Evolutionary conservation across 257 asterid genomes (phyloP).

Genomic region (Nicotiana noctiflora): DNA sequence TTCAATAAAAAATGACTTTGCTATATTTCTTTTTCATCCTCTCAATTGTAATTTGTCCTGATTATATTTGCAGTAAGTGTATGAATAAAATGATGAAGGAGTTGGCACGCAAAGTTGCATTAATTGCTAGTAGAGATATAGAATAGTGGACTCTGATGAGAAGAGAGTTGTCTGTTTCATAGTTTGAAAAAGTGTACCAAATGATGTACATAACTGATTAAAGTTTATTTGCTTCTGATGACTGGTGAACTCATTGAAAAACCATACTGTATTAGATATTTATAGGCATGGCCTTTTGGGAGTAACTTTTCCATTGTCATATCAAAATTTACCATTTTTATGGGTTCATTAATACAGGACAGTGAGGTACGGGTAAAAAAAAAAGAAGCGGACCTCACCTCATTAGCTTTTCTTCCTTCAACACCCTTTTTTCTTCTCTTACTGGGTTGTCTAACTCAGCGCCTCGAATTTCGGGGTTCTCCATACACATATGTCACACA

Average conservation of each 20-base stretch:
- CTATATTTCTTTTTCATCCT: neutral
- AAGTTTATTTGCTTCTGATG: neutral
- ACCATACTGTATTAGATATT: neutral
- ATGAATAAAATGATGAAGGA: constrained; percentile 1
- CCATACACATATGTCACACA: constrained; percentile 9
- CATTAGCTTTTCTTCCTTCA: neutral
- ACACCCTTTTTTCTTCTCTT: neutral
- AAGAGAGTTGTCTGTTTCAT: constrained; percentile 2
- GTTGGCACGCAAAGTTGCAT: constrained; percentile 4
- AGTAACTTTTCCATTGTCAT: neutral
- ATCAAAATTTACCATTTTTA: neutral
- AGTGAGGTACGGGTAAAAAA: constrained; percentile 2
- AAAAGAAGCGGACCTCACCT: constrained; percentile 5
- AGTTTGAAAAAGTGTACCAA: neutral
- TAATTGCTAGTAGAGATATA: neutral
- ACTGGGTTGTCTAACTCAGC: neutral
- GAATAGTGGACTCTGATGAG: neutral
- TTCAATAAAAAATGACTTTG: constrained; percentile 9
- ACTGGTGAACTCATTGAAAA: neutral
- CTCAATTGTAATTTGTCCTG: constrained; percentile 10
- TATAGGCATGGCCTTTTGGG: neutral
- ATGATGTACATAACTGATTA: neutral
- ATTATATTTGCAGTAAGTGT: neutral
- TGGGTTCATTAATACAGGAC: constrained; percentile 1
- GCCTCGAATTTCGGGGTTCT: neutral